These are phyloP conservation scores for Phytopythium helicoides DNA, from an alignment of 352 stramenopile genomes.

Conservation along the genomic window DNA sequence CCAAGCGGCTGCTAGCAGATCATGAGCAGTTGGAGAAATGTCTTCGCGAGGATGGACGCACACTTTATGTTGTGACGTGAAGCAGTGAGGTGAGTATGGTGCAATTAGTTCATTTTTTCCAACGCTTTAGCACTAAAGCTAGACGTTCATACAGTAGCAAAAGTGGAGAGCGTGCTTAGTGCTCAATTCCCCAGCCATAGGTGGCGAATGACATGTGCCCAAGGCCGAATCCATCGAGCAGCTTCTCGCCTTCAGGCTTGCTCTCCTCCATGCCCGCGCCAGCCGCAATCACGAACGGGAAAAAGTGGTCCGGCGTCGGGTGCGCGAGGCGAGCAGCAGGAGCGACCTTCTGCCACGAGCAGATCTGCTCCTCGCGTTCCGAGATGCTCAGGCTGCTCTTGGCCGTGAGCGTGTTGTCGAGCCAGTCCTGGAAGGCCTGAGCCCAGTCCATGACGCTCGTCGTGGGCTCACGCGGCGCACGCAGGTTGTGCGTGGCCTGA, in stretches of 20 bases:
- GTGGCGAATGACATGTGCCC: constrained; percentile 39
- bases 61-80: constrained; percentile 16
- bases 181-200: constrained; percentile 32
- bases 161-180: constrained; percentile 12
- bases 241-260: constrained; percentile 20
- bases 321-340: constrained; percentile 36
- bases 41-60: constrained; percentile 17
- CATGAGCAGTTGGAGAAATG: constrained; percentile 15
- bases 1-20: constrained; percentile 14
- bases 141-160: no score
- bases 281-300: constrained; percentile 42
- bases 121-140: no score
- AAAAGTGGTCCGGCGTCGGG: constrained; percentile 47
- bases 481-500: constrained; percentile 39
- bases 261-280: constrained; percentile 44
- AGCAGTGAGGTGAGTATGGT: no score
- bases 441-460: constrained; percentile 16
- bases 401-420: constrained; percentile 29
- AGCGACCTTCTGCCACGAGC: constrained; percentile 28
- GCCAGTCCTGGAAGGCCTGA: constrained; percentile 29
- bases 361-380: constrained; percentile 22
- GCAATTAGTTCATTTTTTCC: no score
- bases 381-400: constrained; percentile 16
- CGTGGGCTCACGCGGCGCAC: constrained; percentile 11
- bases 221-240: constrained; percentile 30